Conservation (phyloP, 139 green algal genomes). For the Dunaliella primolecta region DNA sequence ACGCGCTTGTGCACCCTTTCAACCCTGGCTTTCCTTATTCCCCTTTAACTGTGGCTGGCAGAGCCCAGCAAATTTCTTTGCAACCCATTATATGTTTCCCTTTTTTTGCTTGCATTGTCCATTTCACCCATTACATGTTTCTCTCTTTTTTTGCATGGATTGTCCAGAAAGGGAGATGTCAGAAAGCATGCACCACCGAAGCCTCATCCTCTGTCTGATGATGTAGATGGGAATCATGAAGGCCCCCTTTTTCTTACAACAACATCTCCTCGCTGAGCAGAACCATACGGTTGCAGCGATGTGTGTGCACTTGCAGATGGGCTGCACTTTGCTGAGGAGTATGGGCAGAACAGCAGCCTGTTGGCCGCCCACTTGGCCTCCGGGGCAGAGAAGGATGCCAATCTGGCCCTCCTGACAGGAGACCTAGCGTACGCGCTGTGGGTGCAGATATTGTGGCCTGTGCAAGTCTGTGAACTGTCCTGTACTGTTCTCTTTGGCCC, state of each 20-base stretch:
- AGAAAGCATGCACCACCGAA: no score
- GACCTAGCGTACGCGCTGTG: slow-evolving; percentile 25
- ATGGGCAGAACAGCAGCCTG: slow-evolving; percentile 25
- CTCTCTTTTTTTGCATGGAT: no score
- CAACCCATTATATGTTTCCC: no score
- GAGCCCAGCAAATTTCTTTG: no score
- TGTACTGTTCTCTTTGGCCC: neutral
- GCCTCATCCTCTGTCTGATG: no score
- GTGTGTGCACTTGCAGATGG: neutral
- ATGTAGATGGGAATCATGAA: no score
- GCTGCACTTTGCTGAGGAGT: slow-evolving; percentile 17
- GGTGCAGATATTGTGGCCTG: neutral
- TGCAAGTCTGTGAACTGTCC: neutral
- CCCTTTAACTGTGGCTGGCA: no score
- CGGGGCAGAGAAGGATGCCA: slow-evolving; percentile 5
- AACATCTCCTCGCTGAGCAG: neutral
- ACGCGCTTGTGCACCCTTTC: neutral
- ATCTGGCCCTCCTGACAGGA: slow-evolving; percentile 14
- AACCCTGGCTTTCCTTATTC: no score
- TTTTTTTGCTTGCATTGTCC: no score
- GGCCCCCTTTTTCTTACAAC: neutral
- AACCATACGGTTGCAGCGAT: neutral
- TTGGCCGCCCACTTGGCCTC: slow-evolving; percentile 4
- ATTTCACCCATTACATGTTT: no score
- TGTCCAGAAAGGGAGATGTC: no score